Percentiles rank a stretch among this genome's conserved stretches.
These are phyloP conservation scores for Podosphaera aphanis DNA, from an alignment of 2,329 filamentous ascomycete genomes.

Conservation along the genomic window DNA sequence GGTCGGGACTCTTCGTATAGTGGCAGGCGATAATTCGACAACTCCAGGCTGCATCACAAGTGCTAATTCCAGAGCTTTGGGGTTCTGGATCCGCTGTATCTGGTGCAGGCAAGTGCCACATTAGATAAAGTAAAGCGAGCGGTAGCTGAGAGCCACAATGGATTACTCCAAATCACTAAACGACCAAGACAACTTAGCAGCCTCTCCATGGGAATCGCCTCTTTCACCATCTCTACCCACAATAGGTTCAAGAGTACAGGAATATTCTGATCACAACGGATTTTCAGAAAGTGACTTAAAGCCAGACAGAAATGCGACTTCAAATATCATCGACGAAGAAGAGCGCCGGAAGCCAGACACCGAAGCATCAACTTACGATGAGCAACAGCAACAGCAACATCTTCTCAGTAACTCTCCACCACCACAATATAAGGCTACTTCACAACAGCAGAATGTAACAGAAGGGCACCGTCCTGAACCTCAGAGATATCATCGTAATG, in stretches of 20 bases:
- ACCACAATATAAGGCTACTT: constrained; percentile 4
- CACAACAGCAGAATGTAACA: constrained; percentile 13
- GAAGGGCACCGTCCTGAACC: constrained; percentile 16
- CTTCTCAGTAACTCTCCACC: constrained; percentile 5
- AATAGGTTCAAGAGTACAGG: constrained; percentile 8
- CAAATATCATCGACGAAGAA: constrained; percentile 9
- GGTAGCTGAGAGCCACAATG: constrained; percentile 21
- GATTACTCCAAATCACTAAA: constrained; percentile 38
- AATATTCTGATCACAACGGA: constrained; percentile 2
- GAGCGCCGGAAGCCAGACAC: constrained; percentile 13
- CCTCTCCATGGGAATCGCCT: constrained; percentile 34
- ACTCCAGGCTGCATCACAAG: neutral
- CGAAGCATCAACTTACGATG: constrained; percentile 10
- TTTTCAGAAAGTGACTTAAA: constrained; percentile 12
- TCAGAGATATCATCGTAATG: constrained; percentile 13
- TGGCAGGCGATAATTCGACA: neutral
- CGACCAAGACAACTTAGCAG: constrained; percentile 31
- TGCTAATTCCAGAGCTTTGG: neutral
- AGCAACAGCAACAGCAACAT: constrained; percentile 18
- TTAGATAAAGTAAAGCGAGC: neutral
- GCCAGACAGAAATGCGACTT: constrained; percentile 11
- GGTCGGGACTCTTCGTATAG: neutral
- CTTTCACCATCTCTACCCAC: constrained; percentile 13
- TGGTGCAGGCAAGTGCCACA: neutral
- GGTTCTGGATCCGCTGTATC: neutral